Evolutionary conservation across 345 rosid genomes (phyloP), one percentile per base, ranked within the genome.

Genomic region (Sonneratia caseolaris): DNA sequence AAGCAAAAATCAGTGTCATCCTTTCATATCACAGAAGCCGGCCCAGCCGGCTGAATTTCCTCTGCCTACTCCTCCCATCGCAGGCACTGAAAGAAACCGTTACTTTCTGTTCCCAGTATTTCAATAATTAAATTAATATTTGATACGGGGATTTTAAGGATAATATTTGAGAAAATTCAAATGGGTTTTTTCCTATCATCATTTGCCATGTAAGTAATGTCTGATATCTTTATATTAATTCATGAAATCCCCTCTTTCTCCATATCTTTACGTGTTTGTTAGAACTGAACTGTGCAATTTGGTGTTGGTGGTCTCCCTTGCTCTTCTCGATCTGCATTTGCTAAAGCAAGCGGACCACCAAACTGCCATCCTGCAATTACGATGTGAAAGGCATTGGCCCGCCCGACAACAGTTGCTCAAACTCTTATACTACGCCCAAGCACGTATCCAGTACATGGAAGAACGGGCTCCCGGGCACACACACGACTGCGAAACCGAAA

Each of bases 1-100:
- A 90, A 92, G 96, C 94, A 92, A 90, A 80, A 70, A 32, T 62
- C 66, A 32, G 66, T 35, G 66, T 74, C 70, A 59, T 68, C 65
- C 79, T 70, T 27, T 69, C 9, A 42, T 66, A 12, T 57, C 68
- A 19, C 11, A 49, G 59, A 47, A 76, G 82, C 95, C 87, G 85
- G 81, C 88, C 82, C 55, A 68, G 82, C 78, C 85, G 84, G 82
- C 86, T 83, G 36, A 70, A 70, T 69, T 74, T 43, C 70, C 76
- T 68, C 70, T 69, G 37, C 47, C 71, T 71, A 4, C 66, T 61
- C 13, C 66, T 62, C 19, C 66, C 37, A 3, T n/a, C 32, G 9
- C 4, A 9, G 37, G 7, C 35, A 6, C 56, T 55, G 75, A 77
- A 67, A 72, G 79, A 70, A 82, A 73, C 81, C 72, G 76, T 79